A percentile compares a stretch with the other conserved stretches of the same genome.
Evolutionary conservation across 176 grass and related monocot genomes (phyloP).

Genomic region (Cymbopogon citratus): DNA sequence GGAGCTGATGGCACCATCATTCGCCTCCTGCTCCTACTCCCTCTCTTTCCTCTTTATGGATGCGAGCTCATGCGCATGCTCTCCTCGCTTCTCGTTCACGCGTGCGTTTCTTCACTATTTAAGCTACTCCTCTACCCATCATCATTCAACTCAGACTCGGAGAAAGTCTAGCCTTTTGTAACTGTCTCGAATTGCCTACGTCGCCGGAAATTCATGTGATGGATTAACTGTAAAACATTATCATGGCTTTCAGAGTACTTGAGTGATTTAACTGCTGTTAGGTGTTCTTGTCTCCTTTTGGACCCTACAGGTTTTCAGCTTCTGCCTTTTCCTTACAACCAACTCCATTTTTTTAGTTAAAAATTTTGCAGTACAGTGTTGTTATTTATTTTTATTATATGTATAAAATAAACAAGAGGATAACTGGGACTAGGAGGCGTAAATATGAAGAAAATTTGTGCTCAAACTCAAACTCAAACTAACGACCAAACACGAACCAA

Average conservation of each 20-base stretch:
- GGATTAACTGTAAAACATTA: conserved; percentile 12
- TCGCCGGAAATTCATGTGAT: not conserved
- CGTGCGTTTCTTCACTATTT: conserved; percentile 17
- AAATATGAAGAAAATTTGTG: not conserved
- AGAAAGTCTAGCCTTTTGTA: not conserved
- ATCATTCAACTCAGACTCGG: not conserved
- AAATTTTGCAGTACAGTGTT: not conserved
- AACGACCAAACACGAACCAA: not conserved
- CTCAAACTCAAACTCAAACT: not conserved
- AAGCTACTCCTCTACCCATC: not conserved
- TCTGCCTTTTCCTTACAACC: not conserved
- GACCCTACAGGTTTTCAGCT: not conserved
- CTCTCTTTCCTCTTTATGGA: conserved; percentile 9
- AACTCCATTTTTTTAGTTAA: not conserved
- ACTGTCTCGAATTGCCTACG: conserved; percentile 13
- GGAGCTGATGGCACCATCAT: conserved; percentile 39
- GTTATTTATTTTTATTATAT: not conserved
- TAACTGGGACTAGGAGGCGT: not conserved
- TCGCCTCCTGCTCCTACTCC: conserved; percentile 8
- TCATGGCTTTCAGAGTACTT: not conserved
- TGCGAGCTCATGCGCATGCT: not conserved
- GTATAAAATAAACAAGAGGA: not conserved
- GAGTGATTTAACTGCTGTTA: conserved; percentile 14
- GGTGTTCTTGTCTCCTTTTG: conserved; percentile 9
- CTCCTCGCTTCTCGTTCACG: conserved; percentile 41